These are phyloP conservation scores for Cladorrhinum sp. DNA, from an alignment of 2,329 filamentous ascomycete genomes.

Conservation along the genomic window DNA sequence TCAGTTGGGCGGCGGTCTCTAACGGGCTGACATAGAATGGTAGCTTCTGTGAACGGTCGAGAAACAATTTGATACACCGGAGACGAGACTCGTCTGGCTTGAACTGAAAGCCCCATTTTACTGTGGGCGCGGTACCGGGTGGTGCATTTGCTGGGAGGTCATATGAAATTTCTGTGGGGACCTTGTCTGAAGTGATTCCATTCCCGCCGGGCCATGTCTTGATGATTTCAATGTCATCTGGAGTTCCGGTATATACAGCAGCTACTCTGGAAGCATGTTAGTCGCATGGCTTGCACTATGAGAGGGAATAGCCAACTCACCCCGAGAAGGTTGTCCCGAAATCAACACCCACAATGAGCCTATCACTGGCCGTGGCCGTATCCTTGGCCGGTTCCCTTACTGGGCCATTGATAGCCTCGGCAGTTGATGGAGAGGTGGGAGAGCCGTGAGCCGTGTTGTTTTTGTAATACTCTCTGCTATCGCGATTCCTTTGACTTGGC, in stretches of 20 bases:
- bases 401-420: constrained; percentile 62
- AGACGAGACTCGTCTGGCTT: constrained; percentile 72
- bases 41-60: constrained; percentile 75
- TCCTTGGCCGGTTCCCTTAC: constrained; percentile 55
- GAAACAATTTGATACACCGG: constrained; percentile 80
- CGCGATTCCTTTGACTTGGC: constrained; percentile 50
- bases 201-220: constrained; percentile 83
- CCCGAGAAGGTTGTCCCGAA: constrained; percentile 84
- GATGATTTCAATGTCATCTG: constrained; percentile 79
- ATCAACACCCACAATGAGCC: constrained; percentile 74
- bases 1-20: constrained; percentile 74
- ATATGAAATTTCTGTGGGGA: constrained; percentile 74
- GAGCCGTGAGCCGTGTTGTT: constrained; percentile 38
- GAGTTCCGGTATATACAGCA: constrained; percentile 70
- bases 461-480: constrained; percentile 54
- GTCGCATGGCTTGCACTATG: neutral
- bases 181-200: constrained; percentile 84
- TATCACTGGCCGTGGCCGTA: constrained; percentile 53
- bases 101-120: constrained; percentile 83
- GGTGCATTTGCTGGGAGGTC: constrained; percentile 41
- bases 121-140: constrained; percentile 43
- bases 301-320: constrained; percentile 44
- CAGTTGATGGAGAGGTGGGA: constrained; percentile 46
- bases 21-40: constrained; percentile 77
- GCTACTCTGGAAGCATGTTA: constrained; percentile 52